Evolutionary conservation across 495 filamentous ascomycete species (phyloP), one percentile per base, ranked within the genome.

Genomic region (Neurospora pannonica): DNA sequence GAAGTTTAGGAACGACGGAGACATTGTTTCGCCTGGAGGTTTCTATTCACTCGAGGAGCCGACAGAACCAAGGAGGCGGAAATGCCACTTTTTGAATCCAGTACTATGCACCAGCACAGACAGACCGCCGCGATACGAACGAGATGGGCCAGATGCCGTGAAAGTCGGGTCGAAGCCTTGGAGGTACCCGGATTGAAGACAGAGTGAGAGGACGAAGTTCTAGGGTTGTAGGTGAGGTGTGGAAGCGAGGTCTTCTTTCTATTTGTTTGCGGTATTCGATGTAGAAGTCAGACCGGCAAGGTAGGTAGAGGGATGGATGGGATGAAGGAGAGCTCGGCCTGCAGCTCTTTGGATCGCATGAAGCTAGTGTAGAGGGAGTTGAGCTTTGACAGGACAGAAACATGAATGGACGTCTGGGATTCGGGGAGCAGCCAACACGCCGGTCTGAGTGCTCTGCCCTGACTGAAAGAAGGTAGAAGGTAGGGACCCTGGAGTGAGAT

Each of bases 1-100:
- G 82, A 87, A 81, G 71, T 81, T 85, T 38, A 97, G 87, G 80
- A 97, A 94, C 48, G 92, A 84, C n/a, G 86, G 85, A 37, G 86
- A 79, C 85, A 86, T 87, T 76, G 69, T 74, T 9, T n/a, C 34
- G 36, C 34, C 60, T 46, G 62, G 24, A 69, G 13, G 17, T 11
- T 34, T 34, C 43, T 38, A 1, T 7, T 21, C 17, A 19, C 31
- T 60, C 13, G 21, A 36, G 40, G 42, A 31, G 28, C 40, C 1
- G 40, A 42, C 31, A 54, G 19, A 43, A 31, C 42, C 71, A 70
- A 36, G 71, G 11, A 72, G 36, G 28, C 15, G 28, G 54, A 17
- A 62, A 62, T 15, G 24, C 15, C 54, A 9, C 24, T 31, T 7
- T 62, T 34, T 15, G 24, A 34, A 62, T 19, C 24, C 54, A 62